Conservation (phyloP, 768 basidiomycete genomes). For the Suillus discolor region DNA sequence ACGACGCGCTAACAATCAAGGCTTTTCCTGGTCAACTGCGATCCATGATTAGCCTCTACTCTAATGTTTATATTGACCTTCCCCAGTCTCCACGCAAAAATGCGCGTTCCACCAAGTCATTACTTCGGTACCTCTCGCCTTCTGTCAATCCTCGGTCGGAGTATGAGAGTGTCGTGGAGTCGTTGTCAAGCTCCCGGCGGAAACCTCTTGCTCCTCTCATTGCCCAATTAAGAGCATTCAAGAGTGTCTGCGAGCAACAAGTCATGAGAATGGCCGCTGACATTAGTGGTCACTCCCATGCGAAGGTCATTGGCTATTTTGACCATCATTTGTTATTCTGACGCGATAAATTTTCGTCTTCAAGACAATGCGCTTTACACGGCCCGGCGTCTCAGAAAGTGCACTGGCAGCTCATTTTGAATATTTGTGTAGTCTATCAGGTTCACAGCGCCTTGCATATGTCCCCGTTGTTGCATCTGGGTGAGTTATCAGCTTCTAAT, state of each 20-base stretch:
- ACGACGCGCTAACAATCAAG: conserved; percentile 64
- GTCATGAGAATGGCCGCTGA: conserved; percentile 87
- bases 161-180: conserved; percentile 57
- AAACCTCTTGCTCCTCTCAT: conserved; percentile 67
- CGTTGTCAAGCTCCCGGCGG: conserved; percentile 47
- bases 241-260: conserved; percentile 74
- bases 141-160: conserved; percentile 39
- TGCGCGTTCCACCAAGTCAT: conserved; percentile 46
- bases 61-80: conserved; percentile 56
- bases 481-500: conserved; percentile 40
- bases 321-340: background rate
- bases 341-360: conserved; percentile 2
- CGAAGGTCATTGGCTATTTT: conserved; percentile 56
- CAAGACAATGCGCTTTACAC: conserved; percentile 83
- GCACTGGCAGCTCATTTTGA: conserved; percentile 84
- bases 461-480: conserved; percentile 98
- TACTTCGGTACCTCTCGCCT: conserved; percentile 53
- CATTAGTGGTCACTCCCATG: conserved; percentile 83
- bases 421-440: conserved; percentile 77
- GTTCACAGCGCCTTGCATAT: conserved; percentile 90
- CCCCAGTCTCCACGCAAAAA: conserved; percentile 37
- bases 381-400: conserved; percentile 57
- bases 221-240: conserved; percentile 71
- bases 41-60: conserved; percentile 48
- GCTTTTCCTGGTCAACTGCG: conserved; percentile 61